Conservation (phyloP, 805 yeast species). For the Candida lessepsii region DNA sequence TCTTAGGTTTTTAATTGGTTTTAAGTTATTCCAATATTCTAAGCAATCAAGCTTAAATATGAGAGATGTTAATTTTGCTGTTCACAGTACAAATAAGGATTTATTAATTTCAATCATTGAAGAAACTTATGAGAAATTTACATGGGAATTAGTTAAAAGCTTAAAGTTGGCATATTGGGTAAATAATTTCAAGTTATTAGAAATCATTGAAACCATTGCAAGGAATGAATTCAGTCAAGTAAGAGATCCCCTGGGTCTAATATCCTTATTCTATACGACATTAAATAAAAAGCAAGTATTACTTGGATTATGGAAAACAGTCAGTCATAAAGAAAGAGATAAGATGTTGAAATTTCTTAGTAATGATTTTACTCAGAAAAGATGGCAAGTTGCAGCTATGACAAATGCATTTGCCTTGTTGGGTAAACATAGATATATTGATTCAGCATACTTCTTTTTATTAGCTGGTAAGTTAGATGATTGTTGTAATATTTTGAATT, state of each 20-base stretch:
- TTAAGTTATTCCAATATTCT: slow-evolving; percentile 56
- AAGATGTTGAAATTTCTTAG: slow-evolving; percentile 76
- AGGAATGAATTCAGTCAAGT: slow-evolving; percentile 61
- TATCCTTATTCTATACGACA: slow-evolving; percentile 77
- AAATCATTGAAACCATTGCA: slow-evolving; percentile 66
- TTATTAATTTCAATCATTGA: slow-evolving; percentile 53
- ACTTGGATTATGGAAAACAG: slow-evolving; percentile 79
- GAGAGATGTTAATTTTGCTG: slow-evolving; percentile 87
- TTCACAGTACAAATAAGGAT: slow-evolving; percentile 78
- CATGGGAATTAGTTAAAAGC: slow-evolving; percentile 60
- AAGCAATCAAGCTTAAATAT: slow-evolving; percentile 58
- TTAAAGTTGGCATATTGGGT: slow-evolving; percentile 76
- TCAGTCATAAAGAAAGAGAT: slow-evolving; percentile 74
- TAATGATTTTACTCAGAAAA: slow-evolving; percentile 68
- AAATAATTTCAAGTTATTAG: slow-evolving; percentile 25
- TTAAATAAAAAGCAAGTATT: slow-evolving; percentile 73
- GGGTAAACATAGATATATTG: slow-evolving; percentile 82
- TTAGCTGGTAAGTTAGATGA: slow-evolving; percentile 75
- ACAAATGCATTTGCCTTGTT: slow-evolving; percentile 90
- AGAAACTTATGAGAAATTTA: slow-evolving; percentile 44
- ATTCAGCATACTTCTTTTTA: slow-evolving; percentile 87
- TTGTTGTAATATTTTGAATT: slow-evolving; percentile 69
- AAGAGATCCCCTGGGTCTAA: slow-evolving; percentile 66
- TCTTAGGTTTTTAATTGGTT: slow-evolving; percentile 65
- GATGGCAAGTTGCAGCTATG: slow-evolving; percentile 87